A percentile compares a stretch with the other conserved stretches of the same genome.
Conservation (phyloP, 192 early-diverging fungal species). For the Backusella tarrabulga region DNA sequence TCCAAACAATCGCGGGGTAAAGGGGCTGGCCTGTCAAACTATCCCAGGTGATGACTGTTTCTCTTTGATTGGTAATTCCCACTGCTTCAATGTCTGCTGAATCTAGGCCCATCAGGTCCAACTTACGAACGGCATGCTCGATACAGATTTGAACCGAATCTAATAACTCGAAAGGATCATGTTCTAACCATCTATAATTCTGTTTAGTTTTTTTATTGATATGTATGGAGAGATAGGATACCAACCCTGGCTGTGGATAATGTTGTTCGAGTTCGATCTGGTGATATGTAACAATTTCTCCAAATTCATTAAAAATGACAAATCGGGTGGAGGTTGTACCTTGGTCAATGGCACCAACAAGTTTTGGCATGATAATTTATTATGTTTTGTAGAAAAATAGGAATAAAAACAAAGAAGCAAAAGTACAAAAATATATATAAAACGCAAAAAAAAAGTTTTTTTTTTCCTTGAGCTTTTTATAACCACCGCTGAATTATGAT, state of each 20-base stretch:
- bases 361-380: constrained; percentile 42
- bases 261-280: constrained; percentile 82
- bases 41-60: constrained; percentile 90
- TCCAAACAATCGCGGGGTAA: constrained; percentile 90
- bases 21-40: constrained; percentile 71
- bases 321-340: constrained; percentile 92
- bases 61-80: constrained; percentile 94
- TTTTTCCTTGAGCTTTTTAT: not conserved
- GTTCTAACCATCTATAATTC: constrained; percentile 75
- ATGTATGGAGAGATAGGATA: not conserved
- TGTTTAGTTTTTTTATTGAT: not conserved
- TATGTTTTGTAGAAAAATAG: not conserved
- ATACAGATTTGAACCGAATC: constrained; percentile 68
- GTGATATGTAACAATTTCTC: constrained; percentile 66
- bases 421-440: not conserved
- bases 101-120: constrained; percentile 57
- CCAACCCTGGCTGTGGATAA: constrained; percentile 72
- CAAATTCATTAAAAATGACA: constrained; percentile 81
- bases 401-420: not conserved
- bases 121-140: constrained; percentile 57
- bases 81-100: constrained; percentile 59
- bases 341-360: constrained; percentile 89
- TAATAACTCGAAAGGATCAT: constrained; percentile 77
- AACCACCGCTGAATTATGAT: not conserved
- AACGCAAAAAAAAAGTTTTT: not conserved